Evolutionary conservation across 139 green algal species (phyloP), one percentile per base, ranked within the genome.

Genomic region (Chlorella sp.): DNA sequence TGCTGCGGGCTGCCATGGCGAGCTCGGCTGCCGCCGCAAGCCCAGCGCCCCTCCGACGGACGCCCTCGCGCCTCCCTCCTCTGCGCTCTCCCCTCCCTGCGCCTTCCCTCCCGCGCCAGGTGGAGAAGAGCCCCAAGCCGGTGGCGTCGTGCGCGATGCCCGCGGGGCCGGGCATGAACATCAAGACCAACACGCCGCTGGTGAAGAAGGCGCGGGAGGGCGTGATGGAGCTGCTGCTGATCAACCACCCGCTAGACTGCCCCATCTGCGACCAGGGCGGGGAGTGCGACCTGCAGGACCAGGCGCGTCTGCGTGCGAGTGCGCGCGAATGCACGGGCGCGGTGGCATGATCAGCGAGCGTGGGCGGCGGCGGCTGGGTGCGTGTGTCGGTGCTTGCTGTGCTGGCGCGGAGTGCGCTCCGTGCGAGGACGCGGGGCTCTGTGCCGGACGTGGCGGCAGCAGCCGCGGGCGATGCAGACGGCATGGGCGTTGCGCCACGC

Each of bases 201-300:
- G 95, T 99, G n/a, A 98, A 98, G 87, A 99, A 98, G 76, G 96
- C 96, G 8, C 84, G 96, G 11, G 96, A 99, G 87, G 96, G 96
- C 29, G 96, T 99, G 33, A 99, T 99, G 96, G 96, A 99, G 91
- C 98, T 99, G 64, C 82, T 99, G 78, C 89, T 99, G 80, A 95
- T 96, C 81, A 99, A 99, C 82, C 96, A 99, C 83, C 96, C 96
- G 19, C 88, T 99, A 67, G 96, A 99, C 74, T 99, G 96, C 87
- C 96, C 96, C 65, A 99, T 99, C 78, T 99, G 96, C 84, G 96
- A 99, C 81, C 96, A 99, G 83, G 96, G 96, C 58, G 96, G 96
- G 38, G 96, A 99, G 90, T 99, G 96, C 77, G 96, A 99, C 87
- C 83, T 99, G 77, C 96, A 99, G 82, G 94, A 97, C 65, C 83